phyloP scores from a whole-genome alignment of 257 asterid genomes.

The Coffea canephora region DNA sequence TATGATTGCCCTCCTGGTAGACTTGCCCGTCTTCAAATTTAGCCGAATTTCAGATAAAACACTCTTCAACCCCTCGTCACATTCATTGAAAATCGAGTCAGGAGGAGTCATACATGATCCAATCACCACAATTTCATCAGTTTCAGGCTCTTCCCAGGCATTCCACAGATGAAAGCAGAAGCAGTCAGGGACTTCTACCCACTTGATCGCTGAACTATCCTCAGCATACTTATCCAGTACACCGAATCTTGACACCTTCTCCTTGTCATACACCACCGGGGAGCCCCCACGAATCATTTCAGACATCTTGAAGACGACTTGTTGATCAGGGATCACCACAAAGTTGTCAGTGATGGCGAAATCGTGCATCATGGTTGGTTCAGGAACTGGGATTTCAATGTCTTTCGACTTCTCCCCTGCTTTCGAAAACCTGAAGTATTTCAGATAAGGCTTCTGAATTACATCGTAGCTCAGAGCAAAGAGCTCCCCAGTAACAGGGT shows the following conservation, averaged over 20 bases:
- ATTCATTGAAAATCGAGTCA: conserved; percentile 90
- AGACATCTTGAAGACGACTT: conserved; percentile 87
- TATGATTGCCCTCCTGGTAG: conserved; percentile 58
- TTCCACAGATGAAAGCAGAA: conserved; percentile 98
- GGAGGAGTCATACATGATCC: conserved; percentile 99
- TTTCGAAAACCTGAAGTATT: conserved; percentile 64
- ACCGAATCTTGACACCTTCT: conserved; percentile 68
- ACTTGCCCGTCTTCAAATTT: conserved; percentile 67
- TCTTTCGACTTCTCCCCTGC: conserved; percentile 69
- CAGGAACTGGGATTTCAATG: conserved; percentile 76
- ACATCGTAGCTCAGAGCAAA: conserved; percentile 92
- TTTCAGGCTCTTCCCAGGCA: conserved; percentile 96
- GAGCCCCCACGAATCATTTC: conserved; percentile 95
- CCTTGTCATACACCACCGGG: conserved; percentile 76
- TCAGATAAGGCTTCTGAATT: conserved; percentile 77
- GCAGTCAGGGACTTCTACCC: conserved; percentile 89
- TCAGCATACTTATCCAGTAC: conserved; percentile 58
- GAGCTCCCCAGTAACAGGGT: conserved; percentile 83
- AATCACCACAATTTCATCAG: conserved; percentile 75
- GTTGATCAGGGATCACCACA: conserved; percentile 88
- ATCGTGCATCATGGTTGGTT: conserved; percentile 98
- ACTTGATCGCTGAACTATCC: conserved; percentile 41
- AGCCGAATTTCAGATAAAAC: conserved; percentile 86
- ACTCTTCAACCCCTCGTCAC: conserved; percentile 77
- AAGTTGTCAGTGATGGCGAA: conserved; percentile 86